These are phyloP conservation scores for Oehlia diaphana DNA, from an alignment of 192 early-diverging fungal genomes.

Conservation along the genomic window DNA sequence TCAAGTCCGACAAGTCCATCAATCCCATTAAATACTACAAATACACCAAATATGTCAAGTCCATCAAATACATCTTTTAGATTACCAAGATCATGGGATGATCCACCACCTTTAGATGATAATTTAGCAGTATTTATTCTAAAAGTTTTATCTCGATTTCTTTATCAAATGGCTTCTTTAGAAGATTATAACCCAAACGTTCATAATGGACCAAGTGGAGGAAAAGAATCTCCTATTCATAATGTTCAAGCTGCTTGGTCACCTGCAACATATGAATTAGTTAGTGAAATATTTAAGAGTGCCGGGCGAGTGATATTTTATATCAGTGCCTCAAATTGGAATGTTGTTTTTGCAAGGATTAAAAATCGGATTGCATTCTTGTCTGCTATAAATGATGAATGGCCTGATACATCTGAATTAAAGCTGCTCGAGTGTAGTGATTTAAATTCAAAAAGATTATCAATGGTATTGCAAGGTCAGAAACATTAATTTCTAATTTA, in stretches of 20 bases:
- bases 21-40: neutral
- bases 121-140: constrained; percentile 65
- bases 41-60: neutral
- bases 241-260: constrained; percentile 5
- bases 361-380: constrained; percentile 65
- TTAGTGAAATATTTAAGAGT: constrained; percentile 77
- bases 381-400: constrained; percentile 65
- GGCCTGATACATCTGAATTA: constrained; percentile 76
- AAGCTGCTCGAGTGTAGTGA: constrained; percentile 84
- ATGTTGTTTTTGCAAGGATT: constrained; percentile 70
- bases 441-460: constrained; percentile 73
- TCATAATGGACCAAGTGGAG: constrained; percentile 32
- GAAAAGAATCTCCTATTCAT: constrained; percentile 28
- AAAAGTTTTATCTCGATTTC: constrained; percentile 59
- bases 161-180: constrained; percentile 53
- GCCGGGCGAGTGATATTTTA: constrained; percentile 85
- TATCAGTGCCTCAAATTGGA: constrained; percentile 89
- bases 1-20: neutral
- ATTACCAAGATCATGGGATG: constrained; percentile 35
- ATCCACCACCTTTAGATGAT: constrained; percentile 80
- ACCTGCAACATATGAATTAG: constrained; percentile 46
- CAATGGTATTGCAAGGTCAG: constrained; percentile 62
- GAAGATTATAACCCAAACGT: constrained; percentile 44
- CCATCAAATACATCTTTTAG: constrained; percentile 4
- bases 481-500: neutral